phyloP scores from a whole-genome alignment of 768 basidiomycete species.

The Boletus bicolor region DNA sequence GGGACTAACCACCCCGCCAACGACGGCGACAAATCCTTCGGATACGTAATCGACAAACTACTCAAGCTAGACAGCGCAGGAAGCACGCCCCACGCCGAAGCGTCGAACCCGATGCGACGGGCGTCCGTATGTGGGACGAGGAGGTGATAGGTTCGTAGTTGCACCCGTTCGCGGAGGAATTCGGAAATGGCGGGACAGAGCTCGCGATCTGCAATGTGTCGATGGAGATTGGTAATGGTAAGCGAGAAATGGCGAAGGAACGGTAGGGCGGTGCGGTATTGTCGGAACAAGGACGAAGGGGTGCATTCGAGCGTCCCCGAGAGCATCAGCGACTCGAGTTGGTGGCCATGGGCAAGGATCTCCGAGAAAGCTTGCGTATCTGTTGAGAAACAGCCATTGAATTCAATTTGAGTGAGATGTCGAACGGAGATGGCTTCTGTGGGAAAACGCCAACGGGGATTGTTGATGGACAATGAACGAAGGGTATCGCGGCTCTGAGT shows the following conservation, averaged over 20 bases:
- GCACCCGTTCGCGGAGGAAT: constrained; percentile 54
- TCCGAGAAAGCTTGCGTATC: constrained; percentile 53
- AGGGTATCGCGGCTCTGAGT: constrained; percentile 50
- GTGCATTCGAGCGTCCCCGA: constrained; percentile 52
- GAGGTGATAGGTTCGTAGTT: constrained; percentile 53
- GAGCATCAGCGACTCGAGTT: constrained; percentile 60
- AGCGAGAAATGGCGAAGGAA: constrained; percentile 67
- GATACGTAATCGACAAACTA: constrained; percentile 60
- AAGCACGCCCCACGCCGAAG: constrained; percentile 68
- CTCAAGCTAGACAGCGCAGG: constrained; percentile 52
- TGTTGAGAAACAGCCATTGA: constrained; percentile 52
- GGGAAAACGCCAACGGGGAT: constrained; percentile 57
- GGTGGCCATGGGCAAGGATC: constrained; percentile 57
- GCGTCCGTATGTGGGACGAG: constrained; percentile 44
- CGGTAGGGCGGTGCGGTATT: constrained; percentile 43
- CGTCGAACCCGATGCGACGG: constrained; percentile 60
- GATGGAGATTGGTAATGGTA: constrained; percentile 41
- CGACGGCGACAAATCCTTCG: constrained; percentile 57
- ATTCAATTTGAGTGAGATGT: constrained; percentile 62
- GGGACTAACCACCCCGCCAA: constrained; percentile 71
- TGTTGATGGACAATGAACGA: constrained; percentile 53
- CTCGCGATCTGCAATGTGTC: constrained; percentile 51
- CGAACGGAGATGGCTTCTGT: constrained; percentile 50
- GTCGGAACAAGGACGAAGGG: constrained; percentile 49
- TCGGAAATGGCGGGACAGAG: constrained; percentile 68